Percentiles rank a stretch among this genome's conserved stretches.
Conservation (phyloP, 192 early-diverging fungal species). For the Rhizophagus prolifer region DNA sequence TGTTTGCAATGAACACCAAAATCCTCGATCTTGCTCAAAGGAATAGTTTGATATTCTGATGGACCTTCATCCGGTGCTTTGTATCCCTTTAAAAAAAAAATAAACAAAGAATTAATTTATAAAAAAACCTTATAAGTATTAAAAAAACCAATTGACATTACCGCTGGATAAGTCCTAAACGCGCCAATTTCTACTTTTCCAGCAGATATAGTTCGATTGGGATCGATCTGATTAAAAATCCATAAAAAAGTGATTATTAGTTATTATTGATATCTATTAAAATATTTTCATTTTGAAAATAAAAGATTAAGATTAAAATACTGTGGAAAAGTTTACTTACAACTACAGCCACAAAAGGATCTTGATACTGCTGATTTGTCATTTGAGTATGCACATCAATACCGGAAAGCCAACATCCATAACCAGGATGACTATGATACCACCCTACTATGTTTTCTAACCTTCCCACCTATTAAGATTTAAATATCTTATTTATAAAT, state of each 20-base stretch:
- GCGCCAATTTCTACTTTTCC: slow-evolving; percentile 98
- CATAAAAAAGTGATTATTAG: background rate
- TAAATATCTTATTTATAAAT: background rate
- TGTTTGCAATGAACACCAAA: slow-evolving; percentile 92
- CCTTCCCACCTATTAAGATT: slow-evolving; percentile 67
- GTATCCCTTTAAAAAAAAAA: slow-evolving; percentile 58
- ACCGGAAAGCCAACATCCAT: slow-evolving; percentile 99
- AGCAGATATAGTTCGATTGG: slow-evolving; percentile 93
- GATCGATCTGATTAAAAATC: slow-evolving; percentile 73
- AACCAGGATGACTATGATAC: slow-evolving; percentile 99
- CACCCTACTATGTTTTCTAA: slow-evolving; percentile 94
- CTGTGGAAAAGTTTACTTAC: slow-evolving; percentile 43
- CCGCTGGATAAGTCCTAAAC: slow-evolving; percentile 96
- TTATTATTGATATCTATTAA: background rate
- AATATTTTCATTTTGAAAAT: background rate
- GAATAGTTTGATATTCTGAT: slow-evolving; percentile 89
- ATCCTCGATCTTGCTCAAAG: slow-evolving; percentile 94
- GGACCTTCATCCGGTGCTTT: slow-evolving; percentile 73
- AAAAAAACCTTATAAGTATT: background rate
- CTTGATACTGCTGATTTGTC: slow-evolving; percentile 91
- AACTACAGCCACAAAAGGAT: slow-evolving; percentile 94
- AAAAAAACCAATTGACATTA: slow-evolving; percentile 26
- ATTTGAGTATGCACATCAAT: slow-evolving; percentile 97
- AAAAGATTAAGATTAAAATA: background rate
- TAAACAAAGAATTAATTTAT: background rate